Conservation (phyloP, 441 rosid genomes). For the Omphalea diandra region DNA sequence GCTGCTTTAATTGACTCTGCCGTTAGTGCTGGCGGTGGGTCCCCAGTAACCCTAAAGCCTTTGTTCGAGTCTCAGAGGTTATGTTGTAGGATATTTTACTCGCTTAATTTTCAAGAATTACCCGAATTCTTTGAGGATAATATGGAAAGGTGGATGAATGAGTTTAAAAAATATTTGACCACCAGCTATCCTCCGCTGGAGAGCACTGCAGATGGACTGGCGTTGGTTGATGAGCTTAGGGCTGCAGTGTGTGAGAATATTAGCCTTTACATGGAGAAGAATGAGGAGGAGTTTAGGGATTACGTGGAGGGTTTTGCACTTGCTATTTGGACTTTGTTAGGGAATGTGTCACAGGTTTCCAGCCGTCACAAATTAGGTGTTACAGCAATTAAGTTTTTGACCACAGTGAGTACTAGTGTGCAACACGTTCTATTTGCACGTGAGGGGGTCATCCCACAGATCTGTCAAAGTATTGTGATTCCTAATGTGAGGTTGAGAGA, state of each 20-base stretch:
- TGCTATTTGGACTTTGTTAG: conserved; percentile 88
- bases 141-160: conserved; percentile 89
- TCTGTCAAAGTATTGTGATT: conserved; percentile 87
- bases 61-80: conserved; percentile 79
- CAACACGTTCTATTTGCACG: conserved; percentile 78
- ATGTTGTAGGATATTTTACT: conserved; percentile 85
- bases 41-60: conserved; percentile 47
- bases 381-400: conserved; percentile 90
- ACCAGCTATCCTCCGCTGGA: conserved; percentile 60
- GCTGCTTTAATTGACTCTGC: conserved; percentile 60
- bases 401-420: conserved; percentile 88
- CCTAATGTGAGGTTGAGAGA: conserved; percentile 89
- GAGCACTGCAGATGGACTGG: conserved; percentile 48
- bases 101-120: conserved; percentile 85
- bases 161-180: conserved; percentile 72
- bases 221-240: conserved; percentile 68
- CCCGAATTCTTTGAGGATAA: conserved; percentile 98
- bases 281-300: conserved; percentile 82
- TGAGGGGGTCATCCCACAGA: conserved; percentile 76
- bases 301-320: conserved; percentile 68
- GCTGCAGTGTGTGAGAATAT: conserved; percentile 94
- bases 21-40: conserved; percentile 44
- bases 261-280: conserved; percentile 90
- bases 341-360: conserved; percentile 63
- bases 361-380: conserved; percentile 77